Evolutionary conservation across 75 land plant genomes (phyloP), one percentile per base, ranked within the genome.

Genomic region (Sequoia sempervirens): DNA sequence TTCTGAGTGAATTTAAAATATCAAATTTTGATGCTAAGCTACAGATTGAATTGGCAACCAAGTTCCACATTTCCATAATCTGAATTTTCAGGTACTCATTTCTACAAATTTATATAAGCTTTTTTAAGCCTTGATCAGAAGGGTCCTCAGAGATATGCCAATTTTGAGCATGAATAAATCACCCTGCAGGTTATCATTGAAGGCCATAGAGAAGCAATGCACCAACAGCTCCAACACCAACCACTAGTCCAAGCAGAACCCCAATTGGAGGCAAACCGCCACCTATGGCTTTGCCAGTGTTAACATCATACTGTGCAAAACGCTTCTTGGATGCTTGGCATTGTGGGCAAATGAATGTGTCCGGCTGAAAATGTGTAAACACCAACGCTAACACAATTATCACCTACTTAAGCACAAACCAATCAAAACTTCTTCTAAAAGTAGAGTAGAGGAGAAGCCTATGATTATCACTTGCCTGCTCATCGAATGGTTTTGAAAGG

Each of bases 321-420:
- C 99, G 87, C 88, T 97, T 97, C 92, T 97, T 97, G n/a, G 98
- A 94, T 23, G 99, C 99, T 83, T 20, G 66, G 78, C 99, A 97
- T 91, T 97, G 99, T 36, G 99, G 98, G 85, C 99, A 97, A n/a
- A 52, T 85, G 75, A 91, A 97, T 1, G 54, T 56, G 23, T 96
- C 99, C 46, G 95, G 91, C 99, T 97, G 92, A 84, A 91, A 79
- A 56, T 46, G 12, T 46, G 46, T 46, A 46, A 11, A 80, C 15
- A 34, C 14, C 47, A 45, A 83, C 79, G 36, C 7, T 28, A 45
- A 41, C 32, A 43, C 14, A 50, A 50, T 50, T 50, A 50, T 50
- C 15, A 45, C 13, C 28, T 72, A 72, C n/a, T 5, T 32, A 10
- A 47, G 9, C 11, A 72, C 75, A 72, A 1, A 2, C 30, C 36